These are phyloP conservation scores for Lolium perenne DNA, from an alignment of 176 grass and related monocot genomes.

Conservation along the genomic window DNA sequence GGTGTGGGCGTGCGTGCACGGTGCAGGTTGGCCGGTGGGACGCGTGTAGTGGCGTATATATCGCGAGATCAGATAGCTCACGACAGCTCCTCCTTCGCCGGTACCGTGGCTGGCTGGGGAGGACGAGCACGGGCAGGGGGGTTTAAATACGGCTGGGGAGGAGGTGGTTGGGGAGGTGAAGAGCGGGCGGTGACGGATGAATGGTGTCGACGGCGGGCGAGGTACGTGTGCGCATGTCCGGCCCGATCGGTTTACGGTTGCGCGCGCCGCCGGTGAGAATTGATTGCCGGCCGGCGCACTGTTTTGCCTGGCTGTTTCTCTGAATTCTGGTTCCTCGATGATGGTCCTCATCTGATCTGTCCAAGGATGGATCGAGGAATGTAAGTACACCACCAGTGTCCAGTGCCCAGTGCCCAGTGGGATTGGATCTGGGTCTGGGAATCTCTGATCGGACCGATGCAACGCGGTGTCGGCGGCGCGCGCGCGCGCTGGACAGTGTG, in stretches of 20 bases:
- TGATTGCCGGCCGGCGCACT: not conserved
- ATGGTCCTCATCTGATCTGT: not conserved
- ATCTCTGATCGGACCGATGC: not conserved
- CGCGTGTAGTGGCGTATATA: constrained; percentile 16
- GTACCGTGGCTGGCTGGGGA: not conserved
- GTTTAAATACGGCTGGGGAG: constrained; percentile 13
- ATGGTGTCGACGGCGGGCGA: not conserved
- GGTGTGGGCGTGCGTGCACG: not conserved
- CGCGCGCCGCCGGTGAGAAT: not conserved
- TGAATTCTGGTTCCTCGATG: not conserved
- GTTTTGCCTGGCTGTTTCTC: not conserved
- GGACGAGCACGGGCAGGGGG: not conserved
- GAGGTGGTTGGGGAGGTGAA: not conserved
- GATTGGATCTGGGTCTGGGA: not conserved
- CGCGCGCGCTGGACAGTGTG: not conserved
- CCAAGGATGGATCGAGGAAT: not conserved
- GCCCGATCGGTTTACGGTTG: not conserved
- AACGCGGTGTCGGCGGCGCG: not conserved
- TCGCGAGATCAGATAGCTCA: not conserved
- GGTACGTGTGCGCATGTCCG: not conserved
- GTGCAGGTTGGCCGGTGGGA: constrained; percentile 16
- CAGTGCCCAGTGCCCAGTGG: not conserved
- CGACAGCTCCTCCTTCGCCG: not conserved
- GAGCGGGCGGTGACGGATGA: not conserved
- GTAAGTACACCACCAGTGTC: not conserved